Conservation (phyloP, 306 rosid species). For the Prunus davidiana region DNA sequence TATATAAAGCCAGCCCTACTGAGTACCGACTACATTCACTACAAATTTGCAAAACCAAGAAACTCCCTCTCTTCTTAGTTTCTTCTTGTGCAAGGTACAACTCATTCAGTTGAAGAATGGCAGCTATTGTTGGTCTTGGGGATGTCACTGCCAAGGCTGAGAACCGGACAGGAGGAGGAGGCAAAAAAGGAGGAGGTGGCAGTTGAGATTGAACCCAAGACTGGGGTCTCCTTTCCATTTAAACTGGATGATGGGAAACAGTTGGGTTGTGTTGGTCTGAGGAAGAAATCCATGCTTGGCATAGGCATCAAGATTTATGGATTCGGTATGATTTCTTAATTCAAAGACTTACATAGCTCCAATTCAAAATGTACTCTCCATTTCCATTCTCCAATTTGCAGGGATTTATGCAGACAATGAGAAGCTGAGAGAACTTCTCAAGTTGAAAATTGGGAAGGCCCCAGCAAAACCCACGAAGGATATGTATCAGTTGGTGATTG, state of each 20-base stretch:
- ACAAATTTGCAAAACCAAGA: too few relatives aligned
- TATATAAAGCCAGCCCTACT: not conserved
- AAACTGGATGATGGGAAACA: too few relatives aligned
- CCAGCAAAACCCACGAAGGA: not conserved
- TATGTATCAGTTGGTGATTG: not conserved
- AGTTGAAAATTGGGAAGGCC: not conserved
- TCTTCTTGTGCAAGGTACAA: not conserved
- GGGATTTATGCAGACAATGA: not conserved
- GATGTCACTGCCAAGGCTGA: not conserved
- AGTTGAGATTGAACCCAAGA: too few relatives aligned
- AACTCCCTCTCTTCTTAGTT: not conserved
- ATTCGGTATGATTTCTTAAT: too few relatives aligned
- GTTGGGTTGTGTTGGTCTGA: too few relatives aligned
- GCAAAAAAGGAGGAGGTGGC: too few relatives aligned
- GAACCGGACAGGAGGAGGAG: too few relatives aligned
- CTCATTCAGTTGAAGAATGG: not conserved
- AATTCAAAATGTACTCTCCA: not conserved
- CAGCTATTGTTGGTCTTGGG: not conserved
- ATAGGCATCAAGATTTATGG: too few relatives aligned
- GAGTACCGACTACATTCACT: too few relatives aligned
- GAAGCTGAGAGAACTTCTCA: not conserved
- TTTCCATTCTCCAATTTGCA: not conserved
- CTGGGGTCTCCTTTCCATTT: too few relatives aligned
- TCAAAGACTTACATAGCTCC: too few relatives aligned
- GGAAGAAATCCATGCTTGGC: too few relatives aligned